Conservation (phyloP, 116 monocot species). For the Papilionanthe hybrid region DNA sequence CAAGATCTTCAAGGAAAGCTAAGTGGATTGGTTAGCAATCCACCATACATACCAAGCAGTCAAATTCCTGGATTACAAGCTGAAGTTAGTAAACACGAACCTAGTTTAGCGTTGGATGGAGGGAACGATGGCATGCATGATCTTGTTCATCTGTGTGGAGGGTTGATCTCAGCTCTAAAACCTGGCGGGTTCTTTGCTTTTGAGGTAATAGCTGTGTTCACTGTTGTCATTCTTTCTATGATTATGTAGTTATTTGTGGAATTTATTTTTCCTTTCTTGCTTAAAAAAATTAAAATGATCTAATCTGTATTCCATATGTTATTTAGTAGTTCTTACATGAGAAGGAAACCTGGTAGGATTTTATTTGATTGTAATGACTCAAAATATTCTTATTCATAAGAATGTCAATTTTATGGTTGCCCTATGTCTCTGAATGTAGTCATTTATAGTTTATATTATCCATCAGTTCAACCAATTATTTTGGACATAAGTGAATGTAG, state of each 20-base stretch:
- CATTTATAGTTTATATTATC: not conserved
- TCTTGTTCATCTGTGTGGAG: constrained; percentile 83
- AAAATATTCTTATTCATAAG: not conserved
- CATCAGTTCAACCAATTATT: not conserved
- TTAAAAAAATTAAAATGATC: not conserved
- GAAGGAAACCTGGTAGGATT: not conserved
- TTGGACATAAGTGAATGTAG: not conserved
- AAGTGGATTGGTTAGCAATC: constrained; percentile 77
- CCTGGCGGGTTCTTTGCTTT: constrained; percentile 93
- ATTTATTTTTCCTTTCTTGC: not conserved
- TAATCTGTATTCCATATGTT: not conserved
- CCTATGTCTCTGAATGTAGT: not conserved
- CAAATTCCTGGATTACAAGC: constrained; percentile 70
- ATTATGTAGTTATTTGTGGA: not conserved
- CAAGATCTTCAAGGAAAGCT: constrained; percentile 70
- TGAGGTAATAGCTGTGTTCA: constrained; percentile 50
- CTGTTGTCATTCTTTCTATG: not conserved
- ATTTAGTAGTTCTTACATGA: not conserved
- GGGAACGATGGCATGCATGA: constrained; percentile 66
- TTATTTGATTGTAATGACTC: not conserved
- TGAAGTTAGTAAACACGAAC: constrained; percentile 82
- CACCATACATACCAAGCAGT: constrained; percentile 85
- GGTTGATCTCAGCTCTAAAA: constrained; percentile 44
- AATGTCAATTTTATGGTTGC: not conserved
- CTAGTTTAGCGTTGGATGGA: constrained; percentile 84